These are phyloP conservation scores for Suillus ampliporus DNA, from an alignment of 768 basidiomycete genomes.

Conservation along the genomic window DNA sequence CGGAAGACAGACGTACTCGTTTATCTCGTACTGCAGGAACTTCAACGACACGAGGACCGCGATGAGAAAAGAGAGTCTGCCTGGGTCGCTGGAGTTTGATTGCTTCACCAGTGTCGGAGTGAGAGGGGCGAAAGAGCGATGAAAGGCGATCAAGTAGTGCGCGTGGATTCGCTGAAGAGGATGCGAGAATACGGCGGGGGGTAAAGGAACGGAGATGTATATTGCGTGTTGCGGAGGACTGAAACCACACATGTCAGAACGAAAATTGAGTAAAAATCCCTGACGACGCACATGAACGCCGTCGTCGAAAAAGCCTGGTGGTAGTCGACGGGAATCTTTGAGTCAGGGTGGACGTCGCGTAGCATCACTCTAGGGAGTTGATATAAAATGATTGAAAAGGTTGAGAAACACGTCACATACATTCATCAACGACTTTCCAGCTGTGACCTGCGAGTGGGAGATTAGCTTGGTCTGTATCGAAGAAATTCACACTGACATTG, in stretches of 20 bases:
- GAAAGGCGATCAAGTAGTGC: not conserved
- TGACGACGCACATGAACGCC: not conserved
- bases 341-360: not conserved
- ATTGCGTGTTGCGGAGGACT: not conserved
- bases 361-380: not conserved
- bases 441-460: too few species aligned
- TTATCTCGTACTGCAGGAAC: not conserved
- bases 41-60: not conserved
- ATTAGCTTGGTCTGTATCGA: not conserved
- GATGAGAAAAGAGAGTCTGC: not conserved
- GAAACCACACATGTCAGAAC: not conserved
- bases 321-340: not conserved
- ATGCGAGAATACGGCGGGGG: not conserved
- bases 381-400: not conserved
- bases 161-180: not conserved
- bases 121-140: not conserved
- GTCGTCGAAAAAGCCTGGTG: not conserved
- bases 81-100: not conserved
- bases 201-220: not conserved
- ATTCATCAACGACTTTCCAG: not conserved
- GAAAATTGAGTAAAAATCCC: not conserved
- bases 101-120: not conserved
- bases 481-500: not conserved
- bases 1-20: not conserved
- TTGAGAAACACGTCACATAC: not conserved